Evolutionary conservation across 208 protist species (phyloP).

Genomic region (Acanthamoeba lugdunensis): DNA sequence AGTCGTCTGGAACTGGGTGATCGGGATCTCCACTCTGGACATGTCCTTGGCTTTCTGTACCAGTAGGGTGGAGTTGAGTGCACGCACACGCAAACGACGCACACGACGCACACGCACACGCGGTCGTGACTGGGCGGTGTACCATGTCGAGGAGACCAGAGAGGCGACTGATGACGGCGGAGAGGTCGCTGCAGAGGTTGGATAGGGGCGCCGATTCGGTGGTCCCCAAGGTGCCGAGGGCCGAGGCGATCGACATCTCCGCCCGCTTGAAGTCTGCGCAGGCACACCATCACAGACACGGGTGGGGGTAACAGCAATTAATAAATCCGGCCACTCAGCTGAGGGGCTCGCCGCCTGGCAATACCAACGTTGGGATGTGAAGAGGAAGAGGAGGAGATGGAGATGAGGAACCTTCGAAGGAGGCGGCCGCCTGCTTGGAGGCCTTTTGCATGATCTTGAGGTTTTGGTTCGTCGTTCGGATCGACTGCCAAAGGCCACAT

Average conservation of each 20-base stretch:
- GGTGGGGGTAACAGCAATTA: too few species aligned
- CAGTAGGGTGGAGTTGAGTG: not conserved
- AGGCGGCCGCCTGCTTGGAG: constrained; percentile 44
- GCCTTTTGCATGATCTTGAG: constrained; percentile 54
- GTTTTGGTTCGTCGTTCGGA: constrained; percentile 52
- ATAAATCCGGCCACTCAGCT: too few species aligned
- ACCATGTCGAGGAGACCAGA: constrained; percentile 56
- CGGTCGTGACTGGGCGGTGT: not conserved
- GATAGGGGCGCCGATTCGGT: constrained; percentile 50
- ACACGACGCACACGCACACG: too few species aligned
- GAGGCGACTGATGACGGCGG: constrained; percentile 57
- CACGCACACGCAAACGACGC: not conserved
- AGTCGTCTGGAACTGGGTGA: constrained; percentile 61
- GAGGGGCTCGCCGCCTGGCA: not conserved
- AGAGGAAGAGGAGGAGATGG: not conserved
- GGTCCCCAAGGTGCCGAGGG: not conserved
- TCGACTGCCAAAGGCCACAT: not conserved
- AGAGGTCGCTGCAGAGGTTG: constrained; percentile 46
- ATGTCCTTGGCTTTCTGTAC: constrained; percentile 70
- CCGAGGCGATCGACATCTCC: constrained; percentile 29
- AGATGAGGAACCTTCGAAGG: constrained; percentile 35
- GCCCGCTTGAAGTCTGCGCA: constrained; percentile 53
- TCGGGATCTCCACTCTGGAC: constrained; percentile 49
- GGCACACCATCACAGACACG: too few species aligned
- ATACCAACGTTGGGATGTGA: not conserved